Percentiles rank a stretch among this genome's conserved stretches.
Evolutionary conservation across 1,139 yeast species (phyloP).

Genomic region (Zygosaccharomyces sapae): DNA sequence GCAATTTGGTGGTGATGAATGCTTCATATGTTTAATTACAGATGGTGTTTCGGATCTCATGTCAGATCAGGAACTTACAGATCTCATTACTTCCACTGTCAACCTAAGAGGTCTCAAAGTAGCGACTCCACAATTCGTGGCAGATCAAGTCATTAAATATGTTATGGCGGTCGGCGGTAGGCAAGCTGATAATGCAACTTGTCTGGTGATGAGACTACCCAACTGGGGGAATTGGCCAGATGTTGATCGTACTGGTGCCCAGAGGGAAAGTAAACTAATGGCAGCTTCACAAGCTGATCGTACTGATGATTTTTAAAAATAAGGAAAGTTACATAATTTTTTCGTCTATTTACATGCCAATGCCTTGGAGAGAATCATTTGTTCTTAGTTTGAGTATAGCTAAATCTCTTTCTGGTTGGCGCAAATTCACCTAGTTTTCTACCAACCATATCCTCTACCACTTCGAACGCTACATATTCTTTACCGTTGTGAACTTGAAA

Average conservation of each 20-base stretch:
- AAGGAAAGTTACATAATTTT: neutral
- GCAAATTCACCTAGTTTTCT: slow-evolving; percentile 93
- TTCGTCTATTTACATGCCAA: slow-evolving; percentile 10
- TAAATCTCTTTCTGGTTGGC: slow-evolving; percentile 82
- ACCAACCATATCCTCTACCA: slow-evolving; percentile 97
- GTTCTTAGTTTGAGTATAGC: slow-evolving; percentile 60
- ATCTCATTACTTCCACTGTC: slow-evolving; percentile 69
- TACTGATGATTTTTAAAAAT: slow-evolving; percentile 14
- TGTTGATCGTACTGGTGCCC: slow-evolving; percentile 73
- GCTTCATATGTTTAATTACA: slow-evolving; percentile 69
- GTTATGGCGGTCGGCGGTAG: slow-evolving; percentile 80
- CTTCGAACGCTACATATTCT: slow-evolving; percentile 83
- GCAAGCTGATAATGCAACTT: slow-evolving; percentile 84
- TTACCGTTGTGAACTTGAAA: slow-evolving; percentile 96
- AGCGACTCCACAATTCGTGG: slow-evolving; percentile 83
- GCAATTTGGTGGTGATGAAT: slow-evolving; percentile 71
- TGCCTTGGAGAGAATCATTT: slow-evolving; percentile 22
- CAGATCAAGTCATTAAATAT: slow-evolving; percentile 77
- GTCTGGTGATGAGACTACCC: slow-evolving; percentile 67
- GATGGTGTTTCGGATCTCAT: slow-evolving; percentile 84
- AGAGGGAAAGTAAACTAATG: slow-evolving; percentile 69
- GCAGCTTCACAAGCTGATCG: slow-evolving; percentile 44
- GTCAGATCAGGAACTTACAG: slow-evolving; percentile 88
- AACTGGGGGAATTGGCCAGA: slow-evolving; percentile 97
- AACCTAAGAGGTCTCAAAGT: slow-evolving; percentile 59